These are phyloP conservation scores for Sordaria brevicollis DNA, from an alignment of 495 filamentous ascomycete genomes.

Conservation along the genomic window DNA sequence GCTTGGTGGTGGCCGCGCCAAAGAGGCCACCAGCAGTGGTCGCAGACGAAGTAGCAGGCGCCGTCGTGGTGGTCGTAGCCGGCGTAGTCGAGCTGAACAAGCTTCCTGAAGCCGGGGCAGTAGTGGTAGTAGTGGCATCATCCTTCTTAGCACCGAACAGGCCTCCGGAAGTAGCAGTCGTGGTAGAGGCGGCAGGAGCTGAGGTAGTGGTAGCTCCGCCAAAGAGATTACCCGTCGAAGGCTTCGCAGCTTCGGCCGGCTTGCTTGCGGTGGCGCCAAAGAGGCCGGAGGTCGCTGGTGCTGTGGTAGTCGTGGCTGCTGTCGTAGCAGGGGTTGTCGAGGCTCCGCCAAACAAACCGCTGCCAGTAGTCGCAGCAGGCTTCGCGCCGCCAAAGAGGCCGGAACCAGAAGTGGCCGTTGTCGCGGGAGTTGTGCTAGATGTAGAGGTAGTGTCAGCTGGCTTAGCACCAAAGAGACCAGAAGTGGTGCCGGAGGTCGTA, in stretches of 20 bases:
- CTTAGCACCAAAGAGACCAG: background rate
- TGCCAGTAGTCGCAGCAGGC: background rate
- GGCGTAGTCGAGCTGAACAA: constrained; percentile 3
- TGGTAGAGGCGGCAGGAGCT: background rate
- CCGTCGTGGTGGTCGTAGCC: constrained; percentile 8
- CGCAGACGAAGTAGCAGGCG: background rate
- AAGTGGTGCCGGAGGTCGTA: background rate
- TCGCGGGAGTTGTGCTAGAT: background rate
- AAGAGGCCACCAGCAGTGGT: constrained; percentile 8
- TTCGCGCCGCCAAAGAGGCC: background rate
- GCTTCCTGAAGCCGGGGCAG: background rate
- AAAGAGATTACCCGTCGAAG: background rate
- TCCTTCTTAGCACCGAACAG: constrained; percentile 2
- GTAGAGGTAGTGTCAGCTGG: background rate
- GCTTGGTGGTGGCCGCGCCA: constrained; percentile 8
- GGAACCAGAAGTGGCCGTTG: background rate
- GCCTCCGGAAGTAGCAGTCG: background rate
- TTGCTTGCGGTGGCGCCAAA: constrained; percentile 18
- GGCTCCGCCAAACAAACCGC: background rate
- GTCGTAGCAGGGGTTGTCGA: constrained; percentile 14
- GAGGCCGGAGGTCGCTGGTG: background rate
- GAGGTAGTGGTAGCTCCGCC: background rate
- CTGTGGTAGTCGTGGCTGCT: constrained; percentile 2
- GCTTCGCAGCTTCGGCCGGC: constrained; percentile 2
- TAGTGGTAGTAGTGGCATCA: background rate